Percentiles rank a stretch among this genome's conserved stretches.
Conservation (phyloP, 345 rosid genomes). For the Melastoma malabathricum region DNA sequence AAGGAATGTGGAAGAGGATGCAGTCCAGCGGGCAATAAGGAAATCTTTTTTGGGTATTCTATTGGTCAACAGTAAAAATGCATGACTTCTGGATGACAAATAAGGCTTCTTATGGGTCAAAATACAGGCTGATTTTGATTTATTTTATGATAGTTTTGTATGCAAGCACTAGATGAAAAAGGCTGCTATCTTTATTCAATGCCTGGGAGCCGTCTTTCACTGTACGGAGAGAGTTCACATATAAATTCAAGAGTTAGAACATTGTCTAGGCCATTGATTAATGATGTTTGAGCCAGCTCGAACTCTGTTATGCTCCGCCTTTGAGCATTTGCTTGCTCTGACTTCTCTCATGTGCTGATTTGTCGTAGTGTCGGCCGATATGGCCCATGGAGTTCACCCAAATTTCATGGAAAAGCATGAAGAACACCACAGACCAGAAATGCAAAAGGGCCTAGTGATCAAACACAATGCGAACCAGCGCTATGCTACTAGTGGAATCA, state of each 20-base stretch:
- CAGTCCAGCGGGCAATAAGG: constrained; percentile 62
- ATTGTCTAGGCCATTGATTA: no score
- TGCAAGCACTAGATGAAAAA: no score
- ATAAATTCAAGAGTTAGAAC: no score
- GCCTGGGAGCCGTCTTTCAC: no score
- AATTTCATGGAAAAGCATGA: constrained; percentile 83
- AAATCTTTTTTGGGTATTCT: constrained; percentile 73
- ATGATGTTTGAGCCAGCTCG: neutral
- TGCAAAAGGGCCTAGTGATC: constrained; percentile 84
- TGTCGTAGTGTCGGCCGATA: constrained; percentile 70
- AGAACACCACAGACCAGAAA: constrained; percentile 79
- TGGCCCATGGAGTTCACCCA: constrained; percentile 98
- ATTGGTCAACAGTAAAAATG: neutral
- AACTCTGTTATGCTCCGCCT: neutral
- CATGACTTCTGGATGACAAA: no score
- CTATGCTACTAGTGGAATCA: constrained; percentile 83
- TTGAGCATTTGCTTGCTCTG: no score
- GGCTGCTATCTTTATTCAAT: no score
- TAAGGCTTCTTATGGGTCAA: no score
- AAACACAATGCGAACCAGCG: constrained; percentile 95
- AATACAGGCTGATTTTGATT: no score
- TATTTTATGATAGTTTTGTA: no score
- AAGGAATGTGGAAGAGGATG: constrained; percentile 39
- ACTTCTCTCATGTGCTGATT: neutral
- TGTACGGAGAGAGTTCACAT: no score